Percentiles rank a stretch among this genome's conserved stretches.
Conservation (phyloP, 2,329 filamentous ascomycete species). For the Acephala macrosclerotiorum region DNA sequence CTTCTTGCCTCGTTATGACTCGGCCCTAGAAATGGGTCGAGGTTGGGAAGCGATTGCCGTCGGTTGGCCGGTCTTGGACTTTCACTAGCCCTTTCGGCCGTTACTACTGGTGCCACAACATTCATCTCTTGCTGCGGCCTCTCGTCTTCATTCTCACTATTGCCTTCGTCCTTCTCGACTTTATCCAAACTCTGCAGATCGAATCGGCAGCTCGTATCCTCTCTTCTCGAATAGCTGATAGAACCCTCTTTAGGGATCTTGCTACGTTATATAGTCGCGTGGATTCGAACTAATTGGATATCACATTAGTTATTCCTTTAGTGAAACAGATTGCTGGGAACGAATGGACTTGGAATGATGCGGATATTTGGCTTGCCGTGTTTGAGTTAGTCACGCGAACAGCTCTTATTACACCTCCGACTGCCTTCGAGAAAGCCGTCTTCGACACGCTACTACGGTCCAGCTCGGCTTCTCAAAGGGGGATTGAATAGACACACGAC, state of each 20-base stretch:
- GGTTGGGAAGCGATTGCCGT: slow-evolving; percentile 26
- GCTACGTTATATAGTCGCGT: slow-evolving; percentile 27
- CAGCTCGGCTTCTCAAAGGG: too few species aligned
- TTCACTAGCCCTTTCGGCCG: neutral
- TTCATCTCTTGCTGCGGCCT: slow-evolving; percentile 4
- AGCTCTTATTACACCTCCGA: too few species aligned
- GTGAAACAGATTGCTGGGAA: too few species aligned
- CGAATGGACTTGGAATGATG: too few species aligned
- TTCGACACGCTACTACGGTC: too few species aligned
- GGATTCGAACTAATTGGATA: slow-evolving; percentile 31
- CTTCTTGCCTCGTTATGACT: slow-evolving; percentile 28
- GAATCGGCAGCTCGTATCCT: slow-evolving; percentile 30
- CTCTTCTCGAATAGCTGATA: slow-evolving; percentile 30
- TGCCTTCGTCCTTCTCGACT: slow-evolving; percentile 23
- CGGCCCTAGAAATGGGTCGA: slow-evolving; percentile 26
- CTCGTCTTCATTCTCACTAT: slow-evolving; percentile 11
- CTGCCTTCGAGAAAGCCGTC: too few species aligned
- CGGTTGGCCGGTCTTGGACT: slow-evolving; percentile 2
- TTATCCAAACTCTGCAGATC: slow-evolving; percentile 29
- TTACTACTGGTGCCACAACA: slow-evolving; percentile 5
- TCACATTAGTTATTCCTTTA: slow-evolving; percentile 28
- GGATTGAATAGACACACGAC: too few species aligned
- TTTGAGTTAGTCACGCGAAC: too few species aligned
- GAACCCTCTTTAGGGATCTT: slow-evolving; percentile 33
- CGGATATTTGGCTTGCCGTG: too few species aligned